Evolutionary conservation across 2,329 filamentous ascomycete genomes (phyloP).

Genomic region (Ascochyta pisi): DNA sequence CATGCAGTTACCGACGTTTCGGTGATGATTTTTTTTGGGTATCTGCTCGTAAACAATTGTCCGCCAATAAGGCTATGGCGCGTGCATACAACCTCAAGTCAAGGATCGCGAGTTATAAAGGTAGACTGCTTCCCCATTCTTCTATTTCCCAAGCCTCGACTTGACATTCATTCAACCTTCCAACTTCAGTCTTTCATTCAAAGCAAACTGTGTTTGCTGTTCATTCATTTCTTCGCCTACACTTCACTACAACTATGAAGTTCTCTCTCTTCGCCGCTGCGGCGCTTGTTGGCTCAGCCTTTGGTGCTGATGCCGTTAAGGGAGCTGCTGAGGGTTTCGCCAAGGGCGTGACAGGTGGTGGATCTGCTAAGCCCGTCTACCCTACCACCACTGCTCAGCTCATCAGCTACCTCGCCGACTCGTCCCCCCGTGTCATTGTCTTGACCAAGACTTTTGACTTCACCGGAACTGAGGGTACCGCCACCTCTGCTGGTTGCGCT

Average conservation of each 20-base stretch:
- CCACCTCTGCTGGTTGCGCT: constrained; percentile 62
- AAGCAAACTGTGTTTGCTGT: constrained; percentile 48
- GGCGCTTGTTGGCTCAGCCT: constrained; percentile 27
- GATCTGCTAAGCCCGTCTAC: constrained; percentile 31
- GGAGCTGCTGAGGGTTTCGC: constrained; percentile 37
- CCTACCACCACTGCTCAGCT: constrained; percentile 56
- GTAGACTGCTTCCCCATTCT: constrained; percentile 2
- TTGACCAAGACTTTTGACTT: constrained; percentile 64
- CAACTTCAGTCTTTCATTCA: constrained; percentile 51
- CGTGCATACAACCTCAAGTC: constrained; percentile 15
- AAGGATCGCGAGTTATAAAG: constrained; percentile 23
- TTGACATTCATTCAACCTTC: constrained; percentile 35
- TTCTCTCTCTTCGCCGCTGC: constrained; percentile 27
- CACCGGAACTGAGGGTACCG: constrained; percentile 61
- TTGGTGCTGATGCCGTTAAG: constrained; percentile 48
- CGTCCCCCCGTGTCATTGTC: constrained; percentile 63
- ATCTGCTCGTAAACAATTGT: constrained; percentile 18
- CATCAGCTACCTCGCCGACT: constrained; percentile 64
- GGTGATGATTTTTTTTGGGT: constrained; percentile 1
- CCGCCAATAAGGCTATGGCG: constrained; percentile 18
- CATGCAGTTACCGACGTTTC: constrained; percentile 10
- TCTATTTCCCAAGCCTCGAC: constrained; percentile 45
- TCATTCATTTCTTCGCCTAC: constrained; percentile 21
- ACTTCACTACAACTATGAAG: constrained; percentile 42
- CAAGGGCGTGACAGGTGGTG: constrained; percentile 46